Percentiles rank a stretch among this genome's conserved stretches.
phyloP scores from a whole-genome alignment of 371 early-diverging fungal species.

The Batkoa obscura region DNA sequence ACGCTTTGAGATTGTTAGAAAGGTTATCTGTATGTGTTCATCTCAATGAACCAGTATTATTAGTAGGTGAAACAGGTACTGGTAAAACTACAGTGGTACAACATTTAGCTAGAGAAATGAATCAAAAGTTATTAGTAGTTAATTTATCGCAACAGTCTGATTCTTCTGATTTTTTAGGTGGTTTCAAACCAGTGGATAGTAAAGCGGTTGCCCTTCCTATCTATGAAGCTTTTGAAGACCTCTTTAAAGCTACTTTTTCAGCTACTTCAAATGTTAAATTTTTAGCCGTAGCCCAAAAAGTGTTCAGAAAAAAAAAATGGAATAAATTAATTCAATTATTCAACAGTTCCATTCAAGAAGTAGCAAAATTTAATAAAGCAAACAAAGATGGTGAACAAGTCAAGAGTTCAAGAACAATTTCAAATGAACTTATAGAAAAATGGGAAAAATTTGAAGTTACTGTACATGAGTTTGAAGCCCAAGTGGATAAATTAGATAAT shows the following conservation, averaged over 20 bases:
- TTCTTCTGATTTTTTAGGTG: constrained; percentile 92
- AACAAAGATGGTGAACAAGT: constrained; percentile 10
- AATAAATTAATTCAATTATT: constrained; percentile 49
- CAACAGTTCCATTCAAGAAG: constrained; percentile 24
- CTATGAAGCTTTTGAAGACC: constrained; percentile 59
- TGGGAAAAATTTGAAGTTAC: constrained; percentile 38
- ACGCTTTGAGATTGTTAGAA: constrained; percentile 61
- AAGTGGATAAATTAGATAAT: constrained; percentile 48
- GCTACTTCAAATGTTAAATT: constrained; percentile 68
- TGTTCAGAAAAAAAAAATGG: constrained; percentile 59
- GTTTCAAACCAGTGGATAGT: constrained; percentile 92
- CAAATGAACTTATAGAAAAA: constrained; percentile 19
- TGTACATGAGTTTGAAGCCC: constrained; percentile 41
- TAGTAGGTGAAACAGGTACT: constrained; percentile 98
- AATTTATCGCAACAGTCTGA: constrained; percentile 98
- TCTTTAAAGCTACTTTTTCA: constrained; percentile 79
- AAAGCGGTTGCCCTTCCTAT: constrained; percentile 56
- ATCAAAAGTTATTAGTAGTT: constrained; percentile 68
- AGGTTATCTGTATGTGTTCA: constrained; percentile 62
- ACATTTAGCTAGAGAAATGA: constrained; percentile 64
- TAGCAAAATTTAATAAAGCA: constrained; percentile 15
- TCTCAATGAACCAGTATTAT: constrained; percentile 69
- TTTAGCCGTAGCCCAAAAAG: constrained; percentile 52
- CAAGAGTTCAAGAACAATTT: constrained; percentile 10
- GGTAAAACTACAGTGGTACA: constrained; percentile 99